Evolutionary conservation across 495 filamentous ascomycete species (phyloP).

Genomic region (Daldinia caldariorum): DNA sequence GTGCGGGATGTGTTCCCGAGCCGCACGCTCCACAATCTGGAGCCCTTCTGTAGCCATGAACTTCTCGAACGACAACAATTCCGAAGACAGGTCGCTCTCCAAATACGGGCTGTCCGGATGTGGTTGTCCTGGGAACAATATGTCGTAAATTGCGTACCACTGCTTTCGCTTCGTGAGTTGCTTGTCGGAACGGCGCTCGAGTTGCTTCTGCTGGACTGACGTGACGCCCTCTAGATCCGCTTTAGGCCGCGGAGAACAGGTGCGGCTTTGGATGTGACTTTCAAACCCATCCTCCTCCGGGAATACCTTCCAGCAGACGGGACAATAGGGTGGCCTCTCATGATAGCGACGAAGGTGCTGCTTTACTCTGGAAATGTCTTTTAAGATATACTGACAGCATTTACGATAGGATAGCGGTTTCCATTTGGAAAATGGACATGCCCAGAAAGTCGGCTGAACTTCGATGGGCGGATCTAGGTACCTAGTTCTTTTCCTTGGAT

Average conservation of each 20-base stretch:
- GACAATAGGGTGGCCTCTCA: background rate
- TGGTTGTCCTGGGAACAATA: background rate
- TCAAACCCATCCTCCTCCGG: background rate
- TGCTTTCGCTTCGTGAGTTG: background rate
- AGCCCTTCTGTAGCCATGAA: background rate
- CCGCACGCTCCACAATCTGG: background rate
- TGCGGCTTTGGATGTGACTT: background rate
- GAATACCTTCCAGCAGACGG: conserved; percentile 1
- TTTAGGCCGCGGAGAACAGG: background rate
- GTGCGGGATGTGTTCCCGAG: background rate
- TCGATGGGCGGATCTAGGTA: background rate
- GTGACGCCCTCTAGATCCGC: background rate
- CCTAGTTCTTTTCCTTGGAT: background rate
- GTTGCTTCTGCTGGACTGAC: background rate
- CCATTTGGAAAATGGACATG: conserved; percentile 2
- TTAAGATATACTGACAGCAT: conserved; percentile 5
- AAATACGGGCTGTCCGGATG: background rate
- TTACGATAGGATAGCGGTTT: background rate
- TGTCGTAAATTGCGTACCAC: background rate
- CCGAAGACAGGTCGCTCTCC: background rate
- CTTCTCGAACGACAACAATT: background rate
- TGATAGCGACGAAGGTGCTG: conserved; percentile 8
- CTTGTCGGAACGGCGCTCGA: background rate
- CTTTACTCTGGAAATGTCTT: conserved; percentile 6
- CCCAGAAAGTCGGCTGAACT: background rate